A percentile compares a stretch with the other conserved stretches of the same genome.
These are phyloP conservation scores for Simmondsia chinensis DNA, from an alignment of 148 eudicot genomes.

Conservation along the genomic window DNA sequence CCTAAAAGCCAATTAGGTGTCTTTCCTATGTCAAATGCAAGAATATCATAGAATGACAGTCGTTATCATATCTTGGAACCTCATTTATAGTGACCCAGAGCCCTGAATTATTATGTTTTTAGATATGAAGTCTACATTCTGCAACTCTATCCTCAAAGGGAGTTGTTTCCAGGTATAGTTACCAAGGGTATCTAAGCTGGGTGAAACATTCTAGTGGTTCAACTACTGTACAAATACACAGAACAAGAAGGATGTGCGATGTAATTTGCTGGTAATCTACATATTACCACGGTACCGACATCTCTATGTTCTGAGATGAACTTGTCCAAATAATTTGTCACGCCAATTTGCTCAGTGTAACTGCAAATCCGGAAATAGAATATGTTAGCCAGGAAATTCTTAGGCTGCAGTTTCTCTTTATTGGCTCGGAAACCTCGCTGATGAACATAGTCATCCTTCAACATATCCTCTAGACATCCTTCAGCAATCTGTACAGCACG, in stretches of 20 bases:
- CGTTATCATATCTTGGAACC: background rate
- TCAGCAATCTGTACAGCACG: slow-evolving; percentile 91
- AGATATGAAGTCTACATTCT: background rate
- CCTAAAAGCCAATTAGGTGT: too few relatives aligned
- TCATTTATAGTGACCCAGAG: background rate
- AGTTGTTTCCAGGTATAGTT: too few relatives aligned
- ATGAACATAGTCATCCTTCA: slow-evolving; percentile 26
- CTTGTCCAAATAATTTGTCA: slow-evolving; percentile 76
- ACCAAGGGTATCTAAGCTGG: too few relatives aligned
- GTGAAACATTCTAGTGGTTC: too few relatives aligned
- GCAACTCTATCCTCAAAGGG: too few relatives aligned
- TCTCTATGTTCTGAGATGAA: slow-evolving; percentile 76
- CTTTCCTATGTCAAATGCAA: too few relatives aligned
- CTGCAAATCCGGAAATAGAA: slow-evolving; percentile 81
- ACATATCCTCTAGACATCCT: slow-evolving; percentile 71
- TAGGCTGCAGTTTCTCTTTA: slow-evolving; percentile 36
- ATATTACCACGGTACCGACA: slow-evolving; percentile 31
- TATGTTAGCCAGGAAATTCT: slow-evolving; percentile 70
- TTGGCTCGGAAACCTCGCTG: slow-evolving; percentile 26
- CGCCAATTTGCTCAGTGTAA: slow-evolving; percentile 86
- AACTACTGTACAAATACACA: too few relatives aligned
- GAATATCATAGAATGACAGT: too few relatives aligned
- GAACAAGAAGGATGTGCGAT: too few relatives aligned
- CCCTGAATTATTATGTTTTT: background rate
- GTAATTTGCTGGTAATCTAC: background rate